Evolutionary conservation across 208 protist genomes (phyloP).

Genomic region (Spongospora subterranea): DNA sequence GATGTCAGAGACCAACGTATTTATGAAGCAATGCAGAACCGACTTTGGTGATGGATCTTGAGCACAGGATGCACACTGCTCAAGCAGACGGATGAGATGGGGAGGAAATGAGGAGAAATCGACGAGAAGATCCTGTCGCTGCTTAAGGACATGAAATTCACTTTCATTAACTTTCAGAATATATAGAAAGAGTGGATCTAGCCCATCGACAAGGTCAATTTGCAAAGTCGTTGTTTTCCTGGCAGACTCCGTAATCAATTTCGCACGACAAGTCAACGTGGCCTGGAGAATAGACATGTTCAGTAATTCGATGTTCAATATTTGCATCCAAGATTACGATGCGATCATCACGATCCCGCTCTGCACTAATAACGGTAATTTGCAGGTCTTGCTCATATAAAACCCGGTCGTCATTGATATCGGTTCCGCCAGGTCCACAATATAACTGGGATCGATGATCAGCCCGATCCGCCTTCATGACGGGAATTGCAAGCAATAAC

Average conservation of each 20-base stretch:
- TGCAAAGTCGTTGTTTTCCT: neutral
- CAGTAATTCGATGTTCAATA: neutral
- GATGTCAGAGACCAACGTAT: neutral
- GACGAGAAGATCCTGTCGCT: neutral
- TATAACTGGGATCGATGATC: no score
- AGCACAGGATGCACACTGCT: neutral
- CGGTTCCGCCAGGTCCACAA: no score
- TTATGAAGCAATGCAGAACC: neutral
- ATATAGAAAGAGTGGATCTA: constrained; percentile 44
- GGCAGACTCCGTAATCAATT: neutral
- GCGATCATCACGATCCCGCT: neutral
- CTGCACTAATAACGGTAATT: neutral
- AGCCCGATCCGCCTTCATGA: no score
- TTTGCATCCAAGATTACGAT: neutral
- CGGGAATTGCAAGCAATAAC: no score
- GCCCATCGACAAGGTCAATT: neutral
- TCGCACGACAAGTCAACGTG: neutral
- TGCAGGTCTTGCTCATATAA: neutral
- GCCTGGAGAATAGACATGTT: neutral
- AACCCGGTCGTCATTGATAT: neutral
- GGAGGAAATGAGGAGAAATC: constrained; percentile 7
- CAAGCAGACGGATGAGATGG: neutral
- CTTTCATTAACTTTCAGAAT: neutral
- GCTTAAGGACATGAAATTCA: neutral
- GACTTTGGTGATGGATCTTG: neutral